Evolutionary conservation across 1,139 yeast species (phyloP).

Genomic region (Hansenula sp.): DNA sequence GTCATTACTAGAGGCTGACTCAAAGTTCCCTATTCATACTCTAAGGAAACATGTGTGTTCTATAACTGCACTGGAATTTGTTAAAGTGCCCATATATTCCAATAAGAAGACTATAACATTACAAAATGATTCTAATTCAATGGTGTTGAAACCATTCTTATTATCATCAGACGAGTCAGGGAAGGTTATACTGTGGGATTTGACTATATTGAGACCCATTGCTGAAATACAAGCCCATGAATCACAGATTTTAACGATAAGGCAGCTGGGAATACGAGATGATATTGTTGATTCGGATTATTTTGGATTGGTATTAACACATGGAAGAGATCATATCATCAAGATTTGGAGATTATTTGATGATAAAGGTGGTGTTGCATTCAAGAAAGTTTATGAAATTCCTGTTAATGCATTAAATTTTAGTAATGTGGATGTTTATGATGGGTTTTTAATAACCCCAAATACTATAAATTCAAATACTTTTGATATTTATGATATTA

Average conservation of each 20-base stretch:
- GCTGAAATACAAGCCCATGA: slow-evolving; percentile 48
- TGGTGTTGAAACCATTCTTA: slow-evolving; percentile 21
- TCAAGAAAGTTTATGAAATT: slow-evolving; percentile 28
- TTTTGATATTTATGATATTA: slow-evolving; percentile 45
- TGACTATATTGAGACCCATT: slow-evolving; percentile 37
- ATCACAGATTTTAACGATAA: slow-evolving; percentile 39
- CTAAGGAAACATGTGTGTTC: background rate
- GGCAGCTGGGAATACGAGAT: slow-evolving; percentile 30
- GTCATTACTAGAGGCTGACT: background rate
- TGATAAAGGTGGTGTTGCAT: slow-evolving; percentile 9
- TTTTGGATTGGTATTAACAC: slow-evolving; percentile 40
- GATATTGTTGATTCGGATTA: slow-evolving; percentile 9
- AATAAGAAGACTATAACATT: background rate
- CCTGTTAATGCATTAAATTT: slow-evolving; percentile 58
- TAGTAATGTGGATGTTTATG: slow-evolving; percentile 40
- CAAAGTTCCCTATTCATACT: background rate
- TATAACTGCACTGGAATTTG: background rate
- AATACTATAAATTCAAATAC: slow-evolving; percentile 48
- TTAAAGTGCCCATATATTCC: background rate
- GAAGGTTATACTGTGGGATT: slow-evolving; percentile 47
- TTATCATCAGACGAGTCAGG: slow-evolving; percentile 46
- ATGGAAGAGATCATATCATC: slow-evolving; percentile 49
- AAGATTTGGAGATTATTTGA: slow-evolving; percentile 41
- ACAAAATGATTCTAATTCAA: background rate
- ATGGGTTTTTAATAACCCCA: slow-evolving; percentile 40